Percentiles rank a stretch among this genome's conserved stretches.
phyloP scores from a whole-genome alignment of 257 asterid species.

The Jacaranda copaia region DNA sequence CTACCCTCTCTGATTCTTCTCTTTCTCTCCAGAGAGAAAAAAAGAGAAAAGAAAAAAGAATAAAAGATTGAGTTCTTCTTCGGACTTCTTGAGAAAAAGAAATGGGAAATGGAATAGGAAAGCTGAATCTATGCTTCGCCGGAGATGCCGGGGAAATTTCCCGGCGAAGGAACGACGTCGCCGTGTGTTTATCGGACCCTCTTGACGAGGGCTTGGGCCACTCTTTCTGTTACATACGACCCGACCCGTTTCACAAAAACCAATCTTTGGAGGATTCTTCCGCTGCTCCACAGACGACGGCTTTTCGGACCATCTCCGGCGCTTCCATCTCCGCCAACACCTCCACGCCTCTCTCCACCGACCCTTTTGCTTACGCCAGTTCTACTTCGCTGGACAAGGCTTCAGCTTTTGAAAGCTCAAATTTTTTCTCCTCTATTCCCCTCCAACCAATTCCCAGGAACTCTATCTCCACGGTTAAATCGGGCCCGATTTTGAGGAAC shows the following conservation, averaged over 20 bases:
- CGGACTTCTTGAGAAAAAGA: background rate
- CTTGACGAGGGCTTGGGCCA: conserved; percentile 93
- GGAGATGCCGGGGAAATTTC: conserved; percentile 89
- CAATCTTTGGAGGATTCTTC: conserved; percentile 52
- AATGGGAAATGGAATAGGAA: conserved; percentile 84
- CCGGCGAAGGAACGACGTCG: conserved; percentile 66
- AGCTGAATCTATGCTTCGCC: conserved; percentile 69
- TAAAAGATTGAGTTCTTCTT: conserved; percentile 18
- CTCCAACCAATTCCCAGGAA: conserved; percentile 72
- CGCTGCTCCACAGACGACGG: conserved; percentile 53
- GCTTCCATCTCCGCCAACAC: conserved; percentile 96
- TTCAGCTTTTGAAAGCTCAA: conserved; percentile 91
- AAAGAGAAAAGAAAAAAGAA: background rate
- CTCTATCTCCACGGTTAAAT: conserved; percentile 52
- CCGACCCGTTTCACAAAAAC: conserved; percentile 61
- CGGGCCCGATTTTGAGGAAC: conserved; percentile 77
- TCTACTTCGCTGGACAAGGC: conserved; percentile 68
- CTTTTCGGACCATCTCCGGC: conserved; percentile 86
- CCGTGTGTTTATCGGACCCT: conserved; percentile 53
- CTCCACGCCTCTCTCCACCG: conserved; percentile 78
- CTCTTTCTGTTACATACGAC: conserved; percentile 87
- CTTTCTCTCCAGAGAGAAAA: background rate
- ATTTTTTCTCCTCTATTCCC: conserved; percentile 85
- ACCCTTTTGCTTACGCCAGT: conserved; percentile 53
- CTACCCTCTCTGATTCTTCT: background rate